A percentile compares a stretch with the other conserved stretches of the same genome.
Conservation (phyloP, 768 basidiomycete genomes). For the Tephrocybe rancida region DNA sequence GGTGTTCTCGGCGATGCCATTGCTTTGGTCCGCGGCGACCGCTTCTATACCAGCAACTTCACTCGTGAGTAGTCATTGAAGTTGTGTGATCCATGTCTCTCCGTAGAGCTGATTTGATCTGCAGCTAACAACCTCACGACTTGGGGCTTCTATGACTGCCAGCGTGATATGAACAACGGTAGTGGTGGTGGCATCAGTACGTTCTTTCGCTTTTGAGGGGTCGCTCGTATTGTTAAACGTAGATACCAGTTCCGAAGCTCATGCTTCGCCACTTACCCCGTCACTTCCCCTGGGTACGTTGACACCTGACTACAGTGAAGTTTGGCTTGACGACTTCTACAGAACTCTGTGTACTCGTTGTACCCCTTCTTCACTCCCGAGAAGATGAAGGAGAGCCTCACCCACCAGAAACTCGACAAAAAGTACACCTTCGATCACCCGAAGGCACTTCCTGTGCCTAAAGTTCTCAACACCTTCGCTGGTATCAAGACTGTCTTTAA, state of each 20-base stretch:
- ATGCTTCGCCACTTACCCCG: slow-evolving; percentile 22
- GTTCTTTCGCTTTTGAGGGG: background rate
- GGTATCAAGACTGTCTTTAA: slow-evolving; percentile 36
- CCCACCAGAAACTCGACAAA: slow-evolving; percentile 35
- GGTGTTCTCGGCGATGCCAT: slow-evolving; percentile 58
- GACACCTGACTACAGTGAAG: no score
- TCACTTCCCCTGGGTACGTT: slow-evolving; percentile 20
- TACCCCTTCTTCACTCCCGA: slow-evolving; percentile 48
- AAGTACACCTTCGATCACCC: slow-evolving; percentile 48
- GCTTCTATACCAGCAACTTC: slow-evolving; percentile 54
- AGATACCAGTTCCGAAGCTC: slow-evolving; percentile 17
- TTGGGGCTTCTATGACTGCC: slow-evolving; percentile 55
- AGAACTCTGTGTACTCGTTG: slow-evolving; percentile 20
- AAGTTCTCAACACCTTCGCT: slow-evolving; percentile 32
- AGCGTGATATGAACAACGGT: slow-evolving; percentile 37
- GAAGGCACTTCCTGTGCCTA: slow-evolving; percentile 23
- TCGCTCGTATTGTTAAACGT: no score
- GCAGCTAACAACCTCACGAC: slow-evolving; percentile 45
- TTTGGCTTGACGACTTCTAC: background rate
- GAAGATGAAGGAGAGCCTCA: slow-evolving; percentile 35
- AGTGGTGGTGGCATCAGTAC: slow-evolving; percentile 22
- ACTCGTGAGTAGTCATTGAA: slow-evolving; percentile 37
- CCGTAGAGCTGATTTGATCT: background rate
- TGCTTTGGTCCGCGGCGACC: slow-evolving; percentile 53
- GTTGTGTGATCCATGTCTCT: background rate